These are phyloP conservation scores for Ophiostoma piceae DNA, from an alignment of 2,329 filamentous ascomycete genomes.

Conservation along the genomic window DNA sequence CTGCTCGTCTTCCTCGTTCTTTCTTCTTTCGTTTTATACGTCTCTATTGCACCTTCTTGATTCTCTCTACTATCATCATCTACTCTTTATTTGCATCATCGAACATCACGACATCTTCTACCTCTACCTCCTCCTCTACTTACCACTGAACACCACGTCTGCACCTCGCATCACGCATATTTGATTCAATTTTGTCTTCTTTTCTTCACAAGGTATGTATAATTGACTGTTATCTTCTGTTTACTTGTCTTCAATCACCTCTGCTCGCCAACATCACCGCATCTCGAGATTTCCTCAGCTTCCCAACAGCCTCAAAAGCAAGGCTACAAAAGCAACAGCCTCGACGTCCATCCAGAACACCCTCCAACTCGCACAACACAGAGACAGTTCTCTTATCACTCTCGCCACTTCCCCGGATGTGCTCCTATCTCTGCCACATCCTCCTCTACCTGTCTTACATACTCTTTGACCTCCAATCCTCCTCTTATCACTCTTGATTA, in stretches of 20 bases:
- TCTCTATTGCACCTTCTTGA: neutral
- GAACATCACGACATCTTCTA: conserved; percentile 2
- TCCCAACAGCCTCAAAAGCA: neutral
- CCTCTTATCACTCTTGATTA: conserved; percentile 8
- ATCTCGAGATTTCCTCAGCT: neutral
- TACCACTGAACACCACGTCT: neutral
- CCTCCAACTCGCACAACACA: neutral
- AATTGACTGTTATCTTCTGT: neutral
- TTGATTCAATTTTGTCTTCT: neutral
- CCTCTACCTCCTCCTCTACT: neutral
- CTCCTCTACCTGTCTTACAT: neutral
- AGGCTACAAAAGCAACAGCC: neutral
- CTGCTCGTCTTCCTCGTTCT: conserved; percentile 5
- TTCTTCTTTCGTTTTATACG: conserved; percentile 12
- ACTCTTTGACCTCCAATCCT: neutral
- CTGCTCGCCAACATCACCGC: neutral
- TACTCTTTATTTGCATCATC: conserved; percentile 6
- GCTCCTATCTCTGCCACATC: neutral
- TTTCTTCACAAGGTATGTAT: neutral
- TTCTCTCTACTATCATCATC: neutral
- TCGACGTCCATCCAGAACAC: neutral
- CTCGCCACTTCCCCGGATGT: neutral
- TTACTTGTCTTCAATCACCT: neutral
- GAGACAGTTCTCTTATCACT: conserved; percentile 1
- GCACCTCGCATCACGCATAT: neutral